phyloP scores from a whole-genome alignment of 306 rosid genomes.

The Casuarina cunninghamiana region DNA sequence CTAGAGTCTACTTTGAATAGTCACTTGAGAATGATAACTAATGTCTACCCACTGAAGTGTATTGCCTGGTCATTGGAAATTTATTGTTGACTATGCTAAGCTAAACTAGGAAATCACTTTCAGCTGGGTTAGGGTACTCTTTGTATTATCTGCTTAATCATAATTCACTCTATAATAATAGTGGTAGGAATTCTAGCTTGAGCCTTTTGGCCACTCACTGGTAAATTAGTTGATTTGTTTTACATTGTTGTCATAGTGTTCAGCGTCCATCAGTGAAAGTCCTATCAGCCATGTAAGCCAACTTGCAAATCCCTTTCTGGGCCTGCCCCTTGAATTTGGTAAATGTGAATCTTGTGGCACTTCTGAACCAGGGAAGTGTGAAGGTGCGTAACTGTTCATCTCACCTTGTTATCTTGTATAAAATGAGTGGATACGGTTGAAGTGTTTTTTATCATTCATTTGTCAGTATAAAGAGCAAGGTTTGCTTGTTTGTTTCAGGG shows the following conservation, averaged over 20 bases:
- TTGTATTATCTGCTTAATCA: background rate
- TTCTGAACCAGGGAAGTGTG: conserved; percentile 80
- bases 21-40: background rate
- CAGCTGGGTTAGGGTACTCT: background rate
- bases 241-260: conserved; percentile 51
- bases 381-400: conserved; percentile 54
- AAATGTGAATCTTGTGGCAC: conserved; percentile 95
- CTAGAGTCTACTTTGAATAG: background rate
- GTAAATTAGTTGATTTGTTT: conserved; percentile 4
- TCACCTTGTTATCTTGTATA: conserved; percentile 13
- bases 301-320: conserved; percentile 88
- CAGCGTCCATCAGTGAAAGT: conserved; percentile 73
- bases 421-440: background rate
- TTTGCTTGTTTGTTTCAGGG: conserved; percentile 52
- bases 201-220: conserved; percentile 14
- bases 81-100: background rate
- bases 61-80: background rate
- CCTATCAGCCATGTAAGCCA: conserved; percentile 83
- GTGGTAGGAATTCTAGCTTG: background rate
- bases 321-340: conserved; percentile 87
- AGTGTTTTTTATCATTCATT: background rate
- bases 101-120: background rate
- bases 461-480: background rate
- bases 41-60: background rate
- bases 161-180: conserved; percentile 7